Evolutionary conservation across 495 filamentous ascomycete species (phyloP), one percentile per base, ranked within the genome.

Genomic region (Podospora australis): DNA sequence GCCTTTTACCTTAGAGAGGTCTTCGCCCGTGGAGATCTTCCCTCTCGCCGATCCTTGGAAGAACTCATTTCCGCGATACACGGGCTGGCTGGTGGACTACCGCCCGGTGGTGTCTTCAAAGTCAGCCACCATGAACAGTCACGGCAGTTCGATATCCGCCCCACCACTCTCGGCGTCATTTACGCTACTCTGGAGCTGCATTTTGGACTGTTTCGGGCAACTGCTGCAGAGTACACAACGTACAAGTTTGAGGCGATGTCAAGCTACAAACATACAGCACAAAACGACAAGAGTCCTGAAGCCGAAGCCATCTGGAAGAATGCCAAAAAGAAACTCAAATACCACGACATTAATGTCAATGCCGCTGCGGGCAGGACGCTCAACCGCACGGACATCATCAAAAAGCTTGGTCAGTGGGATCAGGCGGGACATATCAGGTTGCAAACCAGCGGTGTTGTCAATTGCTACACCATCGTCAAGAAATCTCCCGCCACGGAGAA

Each of bases 1-100:
- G 78, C 81, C 46, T 71, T 78, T 45, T 68, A 70, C 36, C 44
- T 73, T 14, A 65, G 71, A 16, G 78, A 82, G 48, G 66, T 73
- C 47, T 79, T 81, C 55, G 72, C 77, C 6, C 65, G 76, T 13
- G 70, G 75, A 2, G 77, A 81, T 48, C 59, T 80, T 0, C 79
- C 80, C 0, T 76, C 78, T 11, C 57, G 65, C 1, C 47, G 58
- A 23, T 77, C 70, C 3, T 56, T 82, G 1, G 50, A 44, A 17
- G 51, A 49, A 0, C 60, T 81, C 6, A 50, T 83, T 11, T 49
- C 63, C 5, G 64, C 75, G 7, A 55, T 82, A n/a, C 74, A 79
- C 39, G 29, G 52, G 7, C 26, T 62, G 19, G 52, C 46, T 13
- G 10, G 28, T 10, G 47, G 53, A 7, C 42, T 65, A 2, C 48